These are phyloP conservation scores for Beta macrorhiza DNA, from an alignment of 179 eudicot species.

Conservation along the genomic window DNA sequence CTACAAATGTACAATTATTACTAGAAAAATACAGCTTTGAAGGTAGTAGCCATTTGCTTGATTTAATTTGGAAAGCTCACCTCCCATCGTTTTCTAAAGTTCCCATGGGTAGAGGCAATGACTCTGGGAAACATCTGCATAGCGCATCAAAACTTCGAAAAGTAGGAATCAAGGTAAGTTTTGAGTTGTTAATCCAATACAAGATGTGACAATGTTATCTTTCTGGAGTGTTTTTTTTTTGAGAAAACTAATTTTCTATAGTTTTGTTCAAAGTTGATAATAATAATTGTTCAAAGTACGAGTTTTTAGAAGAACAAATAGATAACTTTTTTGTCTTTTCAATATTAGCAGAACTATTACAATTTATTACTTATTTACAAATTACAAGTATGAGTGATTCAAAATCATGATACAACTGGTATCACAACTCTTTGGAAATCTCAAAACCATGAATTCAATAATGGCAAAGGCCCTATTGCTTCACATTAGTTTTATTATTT, in stretches of 20 bases:
- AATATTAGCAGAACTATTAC: too few species aligned
- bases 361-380: too few species aligned
- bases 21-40: slow-evolving; percentile 36
- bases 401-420: too few species aligned
- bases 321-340: too few species aligned
- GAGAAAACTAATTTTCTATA: neutral
- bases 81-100: slow-evolving; percentile 35
- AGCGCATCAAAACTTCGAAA: slow-evolving; percentile 33
- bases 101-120: slow-evolving; percentile 1
- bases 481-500: too few species aligned
- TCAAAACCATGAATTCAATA: too few species aligned
- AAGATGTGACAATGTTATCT: neutral
- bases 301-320: too few species aligned
- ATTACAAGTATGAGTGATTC: too few species aligned
- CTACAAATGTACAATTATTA: slow-evolving; percentile 26
- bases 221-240: neutral
- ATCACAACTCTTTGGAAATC: too few species aligned
- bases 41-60: slow-evolving; percentile 52
- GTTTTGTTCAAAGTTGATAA: neutral
- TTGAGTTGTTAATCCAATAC: neutral
- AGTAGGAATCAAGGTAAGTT: slow-evolving; percentile 37
- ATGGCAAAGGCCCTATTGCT: too few species aligned
- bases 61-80: slow-evolving; percentile 46
- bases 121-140: slow-evolving; percentile 19
- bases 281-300: too few species aligned